Evolutionary conservation across 2,329 filamentous ascomycete genomes (phyloP).

Genomic region (Curvularia spicifera): DNA sequence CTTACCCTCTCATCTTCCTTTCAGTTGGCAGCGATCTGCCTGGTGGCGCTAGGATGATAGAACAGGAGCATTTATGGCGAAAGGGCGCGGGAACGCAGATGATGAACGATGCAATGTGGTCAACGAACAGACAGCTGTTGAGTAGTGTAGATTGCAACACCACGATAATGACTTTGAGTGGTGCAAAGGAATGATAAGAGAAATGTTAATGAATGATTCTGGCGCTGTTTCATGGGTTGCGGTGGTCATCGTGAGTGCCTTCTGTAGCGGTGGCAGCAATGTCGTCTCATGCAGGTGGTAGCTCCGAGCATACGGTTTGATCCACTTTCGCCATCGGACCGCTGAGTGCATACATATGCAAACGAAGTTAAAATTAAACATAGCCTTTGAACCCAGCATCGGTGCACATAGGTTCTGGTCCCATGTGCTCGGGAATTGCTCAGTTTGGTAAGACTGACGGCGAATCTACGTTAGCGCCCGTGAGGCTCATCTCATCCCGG

Average conservation of each 20-base stretch:
- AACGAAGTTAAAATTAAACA: not conserved
- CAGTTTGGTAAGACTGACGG: slow-evolving; percentile 15
- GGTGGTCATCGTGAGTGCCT: not conserved
- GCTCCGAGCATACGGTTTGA: not conserved
- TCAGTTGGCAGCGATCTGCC: slow-evolving; percentile 34
- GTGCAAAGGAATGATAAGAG: slow-evolving; percentile 41
- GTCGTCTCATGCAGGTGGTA: not conserved
- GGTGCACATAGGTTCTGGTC: not conserved
- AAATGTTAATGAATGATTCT: slow-evolving; percentile 21
- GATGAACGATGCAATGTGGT: slow-evolving; percentile 38
- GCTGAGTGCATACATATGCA: not conserved
- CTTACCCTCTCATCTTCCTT: slow-evolving; percentile 40
- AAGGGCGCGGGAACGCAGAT: slow-evolving; percentile 31
- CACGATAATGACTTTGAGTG: slow-evolving; percentile 43
- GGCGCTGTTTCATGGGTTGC: not conserved
- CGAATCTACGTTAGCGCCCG: slow-evolving; percentile 36
- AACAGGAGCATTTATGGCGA: slow-evolving; percentile 34
- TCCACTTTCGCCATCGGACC: not conserved
- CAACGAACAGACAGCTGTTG: slow-evolving; percentile 30
- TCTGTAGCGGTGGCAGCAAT: not conserved
- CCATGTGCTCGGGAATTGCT: slow-evolving; percentile 12
- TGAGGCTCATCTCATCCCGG: slow-evolving; percentile 32
- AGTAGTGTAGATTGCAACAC: slow-evolving; percentile 42
- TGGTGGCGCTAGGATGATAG: slow-evolving; percentile 43
- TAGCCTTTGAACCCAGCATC: not conserved